Base-by-base conservation (phyloP, 2,329 filamentous ascomycete species). In the Pseudocercospora fijiensis region DNA sequence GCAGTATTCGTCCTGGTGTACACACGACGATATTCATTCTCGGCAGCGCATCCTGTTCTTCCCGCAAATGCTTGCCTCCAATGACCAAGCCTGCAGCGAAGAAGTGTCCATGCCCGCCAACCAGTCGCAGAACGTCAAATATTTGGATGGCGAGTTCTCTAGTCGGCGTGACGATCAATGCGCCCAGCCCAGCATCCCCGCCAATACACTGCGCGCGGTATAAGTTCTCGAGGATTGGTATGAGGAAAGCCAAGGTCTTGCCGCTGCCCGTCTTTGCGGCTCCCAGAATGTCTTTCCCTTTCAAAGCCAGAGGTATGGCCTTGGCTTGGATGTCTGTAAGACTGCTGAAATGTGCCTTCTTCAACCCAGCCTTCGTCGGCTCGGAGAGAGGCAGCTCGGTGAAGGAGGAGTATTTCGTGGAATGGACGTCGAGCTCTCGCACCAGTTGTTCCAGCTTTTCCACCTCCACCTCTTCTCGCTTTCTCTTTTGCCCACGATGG, bases 11-110 rank as follows among this genome's bases (percentile, higher is more conserved):
- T 1, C 95, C 95, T 0, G 95, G 95, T 1, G 95, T 99, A 73
- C 93, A 96, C 9, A 99, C 92, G 26, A 99, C 80, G 55, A 99
- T 98, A 75, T 98, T 99, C 94, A 99, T 98, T 68, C 92, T 86
- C 2, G 87, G 86, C 65, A 99, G 76, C 33, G 93, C 85, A 71
- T 96, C 91, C 24, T 91, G 88, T 79, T 99, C 89, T 74, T 97
- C 93, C 74, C 90, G 88, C 72, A 97, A 75, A 75, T 86, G 93
- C 83, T 96, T 96, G 45, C 95, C 95, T 45, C 95, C 95, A 71
- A 98, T 98, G 9, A 99, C 87, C 71, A 98, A 79, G 0, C 95
- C 95, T 0, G 95, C 95, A 0, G 94, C 96, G 76, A 98, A 97
- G 65, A 86, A 84, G 77, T 99, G 94, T 63, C 81, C 81, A 67